Evolutionary conservation across 306 rosid species (phyloP), one percentile per base, ranked within the genome.

Genomic region (Fragaria vesca): DNA sequence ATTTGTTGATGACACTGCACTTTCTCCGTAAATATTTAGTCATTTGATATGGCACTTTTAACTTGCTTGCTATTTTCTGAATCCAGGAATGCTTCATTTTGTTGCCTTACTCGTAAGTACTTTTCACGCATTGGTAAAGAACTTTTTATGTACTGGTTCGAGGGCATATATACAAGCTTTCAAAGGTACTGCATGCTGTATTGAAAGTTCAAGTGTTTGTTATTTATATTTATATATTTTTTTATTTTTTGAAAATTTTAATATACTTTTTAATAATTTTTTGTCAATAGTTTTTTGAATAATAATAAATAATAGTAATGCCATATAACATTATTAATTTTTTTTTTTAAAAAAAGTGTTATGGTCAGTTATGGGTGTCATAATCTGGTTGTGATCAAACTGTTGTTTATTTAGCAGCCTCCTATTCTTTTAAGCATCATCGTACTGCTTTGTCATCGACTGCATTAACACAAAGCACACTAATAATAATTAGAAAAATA

Each of bases 121-220:
- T 83, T 82, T 80, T 78, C 85, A 61, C 77, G 76, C 75, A 83
- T 94, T 38, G 69, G 86, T 75, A 85, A 87, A 80, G 93, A 92
- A 84, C 85, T 94, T 51, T 82, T 89, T 60, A 73, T 90, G 79
- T 90, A 85, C 87, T 94, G 97, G 97, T 92, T 94, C 78, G 85
- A 90, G 87, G 98, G 90, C 83, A 84, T 92, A 79, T 86, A 80
- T 72, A 32, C 81, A 84, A 87, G 81, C 84, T 92, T 94, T 75
- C 93, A 92, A 69, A 90, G 98, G 98, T 94, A 86, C 72, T 68
- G 47, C 12, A 61, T 54, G 30, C 43, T 30, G 52, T 80, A 45
- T 77, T 76, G 20, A n/a, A 57, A n/a, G 21, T n/a, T n/a, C 4
- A 57, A 8, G 5, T 21, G 28, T n/a, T 57, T 54, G 2, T 18